phyloP scores from a whole-genome alignment of 1,284 basidiomycete genomes.

The Irpex lacteus region DNA sequence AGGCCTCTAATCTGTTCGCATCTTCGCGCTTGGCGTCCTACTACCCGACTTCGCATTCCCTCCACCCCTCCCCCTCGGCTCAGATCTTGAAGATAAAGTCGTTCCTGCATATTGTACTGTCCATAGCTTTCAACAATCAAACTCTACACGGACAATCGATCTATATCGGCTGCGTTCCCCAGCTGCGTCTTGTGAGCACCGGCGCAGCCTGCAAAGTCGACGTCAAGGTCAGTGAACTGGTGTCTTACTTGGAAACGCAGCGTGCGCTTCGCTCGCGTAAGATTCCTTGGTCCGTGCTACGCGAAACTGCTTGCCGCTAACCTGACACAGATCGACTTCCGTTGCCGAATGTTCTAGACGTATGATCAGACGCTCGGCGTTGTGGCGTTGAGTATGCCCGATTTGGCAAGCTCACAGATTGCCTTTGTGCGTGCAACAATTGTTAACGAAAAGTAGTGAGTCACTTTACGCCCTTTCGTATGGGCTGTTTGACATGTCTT shows the following conservation, averaged over 20 bases:
- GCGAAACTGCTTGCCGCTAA: background rate
- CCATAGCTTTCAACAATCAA: constrained; percentile 11
- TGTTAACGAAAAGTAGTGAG: too few relatives aligned
- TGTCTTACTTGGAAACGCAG: background rate
- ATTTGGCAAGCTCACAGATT: background rate
- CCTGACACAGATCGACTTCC: background rate
- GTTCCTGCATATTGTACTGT: constrained; percentile 11
- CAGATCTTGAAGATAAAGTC: constrained; percentile 5
- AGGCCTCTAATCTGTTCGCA: constrained; percentile 51
- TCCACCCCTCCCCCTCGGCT: constrained; percentile 3
- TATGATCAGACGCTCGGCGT: background rate
- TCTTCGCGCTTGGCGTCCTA: constrained; percentile 1
- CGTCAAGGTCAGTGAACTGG: background rate
- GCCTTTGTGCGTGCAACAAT: background rate
- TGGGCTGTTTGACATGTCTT: too few relatives aligned
- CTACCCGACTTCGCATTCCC: constrained; percentile 5
- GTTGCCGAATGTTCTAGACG: background rate
- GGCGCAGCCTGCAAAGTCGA: background rate
- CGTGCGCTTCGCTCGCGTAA: background rate
- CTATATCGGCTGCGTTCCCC: background rate
- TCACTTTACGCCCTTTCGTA: too few relatives aligned
- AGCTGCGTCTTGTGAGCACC: background rate
- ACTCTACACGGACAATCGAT: constrained; percentile 4
- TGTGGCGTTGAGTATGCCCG: background rate
- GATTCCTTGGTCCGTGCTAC: background rate